Evolutionary conservation across 192 early-diverging fungal species (phyloP).

Genomic region (Coemansia sp.): DNA sequence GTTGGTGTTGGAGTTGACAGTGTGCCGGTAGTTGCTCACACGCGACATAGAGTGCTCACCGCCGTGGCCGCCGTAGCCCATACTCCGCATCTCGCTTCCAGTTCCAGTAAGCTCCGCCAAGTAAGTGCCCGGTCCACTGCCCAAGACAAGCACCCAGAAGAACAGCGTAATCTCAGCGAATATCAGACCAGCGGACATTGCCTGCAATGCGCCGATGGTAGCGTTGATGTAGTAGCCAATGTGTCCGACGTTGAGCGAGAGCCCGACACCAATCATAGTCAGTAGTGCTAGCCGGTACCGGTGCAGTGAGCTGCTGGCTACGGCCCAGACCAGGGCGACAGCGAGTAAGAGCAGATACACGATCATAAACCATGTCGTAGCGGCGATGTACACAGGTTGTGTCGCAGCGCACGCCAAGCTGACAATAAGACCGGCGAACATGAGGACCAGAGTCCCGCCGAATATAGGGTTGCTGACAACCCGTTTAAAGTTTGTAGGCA

Average conservation of each 20-base stretch:
- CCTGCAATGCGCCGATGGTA: slow-evolving; percentile 41
- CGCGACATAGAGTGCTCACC: slow-evolving; percentile 36
- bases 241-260: slow-evolving; percentile 49
- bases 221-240: slow-evolving; percentile 59
- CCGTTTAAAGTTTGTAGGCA: slow-evolving; percentile 32
- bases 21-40: slow-evolving; percentile 45
- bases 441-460: slow-evolving; percentile 44
- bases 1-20: slow-evolving; percentile 25
- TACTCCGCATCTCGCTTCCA: slow-evolving; percentile 27
- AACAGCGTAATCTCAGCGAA: slow-evolving; percentile 60
- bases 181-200: slow-evolving; percentile 56
- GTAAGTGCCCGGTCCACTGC: slow-evolving; percentile 65
- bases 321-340: slow-evolving; percentile 29
- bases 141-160: slow-evolving; percentile 73
- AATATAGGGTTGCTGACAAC: slow-evolving; percentile 53
- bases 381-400: slow-evolving; percentile 38
- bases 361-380: slow-evolving; percentile 56
- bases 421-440: slow-evolving; percentile 43
- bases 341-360: slow-evolving; percentile 38
- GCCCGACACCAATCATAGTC: slow-evolving; percentile 43
- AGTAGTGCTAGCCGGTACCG: slow-evolving; percentile 56
- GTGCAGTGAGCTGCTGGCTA: slow-evolving; percentile 40
- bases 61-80: not conserved
- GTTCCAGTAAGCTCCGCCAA: slow-evolving; percentile 50
- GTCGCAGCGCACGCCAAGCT: slow-evolving; percentile 44